phyloP scores from a whole-genome alignment of 1,284 basidiomycete species.

The Schizophyllum commune region DNA sequence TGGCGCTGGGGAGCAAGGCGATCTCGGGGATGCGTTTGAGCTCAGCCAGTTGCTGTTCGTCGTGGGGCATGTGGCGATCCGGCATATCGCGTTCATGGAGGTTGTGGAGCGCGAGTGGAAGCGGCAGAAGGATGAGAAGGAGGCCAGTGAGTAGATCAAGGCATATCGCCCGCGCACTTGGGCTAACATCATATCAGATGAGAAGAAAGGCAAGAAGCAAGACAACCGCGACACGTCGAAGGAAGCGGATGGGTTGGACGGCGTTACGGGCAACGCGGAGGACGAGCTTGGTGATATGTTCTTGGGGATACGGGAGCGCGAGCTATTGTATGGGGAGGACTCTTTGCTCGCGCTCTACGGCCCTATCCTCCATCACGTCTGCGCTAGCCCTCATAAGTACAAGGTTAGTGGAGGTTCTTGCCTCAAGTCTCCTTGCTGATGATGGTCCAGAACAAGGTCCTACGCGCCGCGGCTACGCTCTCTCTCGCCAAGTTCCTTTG shows the following conservation, averaged over 20 bases:
- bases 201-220: slow-evolving; percentile 53
- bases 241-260: slow-evolving; percentile 87
- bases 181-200: slow-evolving; percentile 29
- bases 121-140: slow-evolving; percentile 87
- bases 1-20: slow-evolving; percentile 30
- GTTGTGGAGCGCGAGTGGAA: slow-evolving; percentile 97
- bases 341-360: slow-evolving; percentile 85
- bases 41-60: slow-evolving; percentile 90
- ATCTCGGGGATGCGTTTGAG: slow-evolving; percentile 74
- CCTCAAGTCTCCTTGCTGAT: not conserved
- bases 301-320: slow-evolving; percentile 75
- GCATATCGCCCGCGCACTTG: not conserved
- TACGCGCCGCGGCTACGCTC: slow-evolving; percentile 84
- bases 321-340: slow-evolving; percentile 81
- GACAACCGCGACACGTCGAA: slow-evolving; percentile 41
- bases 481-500: slow-evolving; percentile 96
- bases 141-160: slow-evolving; percentile 46
- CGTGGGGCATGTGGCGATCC: slow-evolving; percentile 95
- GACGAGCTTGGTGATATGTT: slow-evolving; percentile 97
- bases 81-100: slow-evolving; percentile 96
- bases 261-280: slow-evolving; percentile 95
- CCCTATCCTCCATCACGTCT: slow-evolving; percentile 85
- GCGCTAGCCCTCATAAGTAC: slow-evolving; percentile 81
- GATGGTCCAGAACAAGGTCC: slow-evolving; percentile 64
- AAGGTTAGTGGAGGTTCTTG: slow-evolving; percentile 41